Percentiles rank a stretch among this genome's conserved stretches.
Conservation (phyloP, 2,329 filamentous ascomycete species). For the Rugonectria rugulosa region DNA sequence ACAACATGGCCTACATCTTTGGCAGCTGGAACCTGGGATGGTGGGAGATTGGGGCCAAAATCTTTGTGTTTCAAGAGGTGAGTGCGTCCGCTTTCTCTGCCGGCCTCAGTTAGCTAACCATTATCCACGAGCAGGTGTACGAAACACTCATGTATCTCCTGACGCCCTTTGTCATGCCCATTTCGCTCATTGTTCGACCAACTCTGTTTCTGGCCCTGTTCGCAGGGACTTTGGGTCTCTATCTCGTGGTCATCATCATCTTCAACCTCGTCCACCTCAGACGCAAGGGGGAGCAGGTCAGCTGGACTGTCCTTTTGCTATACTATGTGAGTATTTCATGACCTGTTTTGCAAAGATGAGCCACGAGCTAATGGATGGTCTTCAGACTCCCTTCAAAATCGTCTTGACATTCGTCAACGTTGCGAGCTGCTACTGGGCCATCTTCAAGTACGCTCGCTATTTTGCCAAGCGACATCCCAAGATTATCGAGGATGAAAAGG, state of each 20-base stretch:
- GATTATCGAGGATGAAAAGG: constrained; percentile 15
- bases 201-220: constrained; percentile 5
- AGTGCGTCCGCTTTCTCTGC: not conserved
- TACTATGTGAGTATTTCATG: constrained; percentile 6
- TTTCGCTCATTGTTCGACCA: constrained; percentile 5
- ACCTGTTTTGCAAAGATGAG: too few species aligned
- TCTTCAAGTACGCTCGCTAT: constrained; percentile 20
- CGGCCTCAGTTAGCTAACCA: not conserved
- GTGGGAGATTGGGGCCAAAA: constrained; percentile 13
- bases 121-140: constrained; percentile 4
- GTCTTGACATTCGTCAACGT: constrained; percentile 10
- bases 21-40: constrained; percentile 17
- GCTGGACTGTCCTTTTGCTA: constrained; percentile 3
- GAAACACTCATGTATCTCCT: constrained; percentile 17
- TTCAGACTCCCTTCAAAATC: constrained; percentile 9
- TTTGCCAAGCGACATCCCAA: constrained; percentile 20
- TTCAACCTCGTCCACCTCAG: constrained; percentile 18
- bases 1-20: constrained; percentile 16
- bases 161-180: constrained; percentile 17
- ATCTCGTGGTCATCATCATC: constrained; percentile 8
- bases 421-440: constrained; percentile 16
- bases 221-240: not conserved
- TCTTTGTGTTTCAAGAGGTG: constrained; percentile 21
- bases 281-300: constrained; percentile 12
- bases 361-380: fast-evolving